Evolutionary conservation across 306 rosid species (phyloP).

Genomic region (Calophaca sinica): DNA sequence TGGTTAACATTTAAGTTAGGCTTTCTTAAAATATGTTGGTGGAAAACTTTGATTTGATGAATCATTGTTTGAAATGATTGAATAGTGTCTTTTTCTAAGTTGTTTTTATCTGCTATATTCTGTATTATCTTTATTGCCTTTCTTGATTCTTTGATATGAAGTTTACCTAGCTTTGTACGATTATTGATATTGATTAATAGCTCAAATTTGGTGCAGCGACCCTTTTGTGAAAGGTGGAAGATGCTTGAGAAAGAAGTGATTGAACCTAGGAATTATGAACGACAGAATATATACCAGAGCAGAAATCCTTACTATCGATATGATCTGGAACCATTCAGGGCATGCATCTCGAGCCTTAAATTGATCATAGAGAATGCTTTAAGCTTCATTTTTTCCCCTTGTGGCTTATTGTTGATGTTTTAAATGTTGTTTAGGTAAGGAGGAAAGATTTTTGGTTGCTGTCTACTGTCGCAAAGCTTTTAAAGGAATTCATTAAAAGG

Average conservation of each 20-base stretch:
- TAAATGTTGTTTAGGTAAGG: slow-evolving; percentile 79
- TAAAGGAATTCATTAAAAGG: slow-evolving; percentile 89
- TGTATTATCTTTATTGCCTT: not conserved
- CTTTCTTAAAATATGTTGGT: slow-evolving; percentile 21
- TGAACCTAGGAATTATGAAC: slow-evolving; percentile 92
- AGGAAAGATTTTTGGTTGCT: slow-evolving; percentile 99
- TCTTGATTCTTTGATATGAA: slow-evolving; percentile 10
- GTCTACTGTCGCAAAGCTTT: slow-evolving; percentile 85
- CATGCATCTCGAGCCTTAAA: slow-evolving; percentile 49
- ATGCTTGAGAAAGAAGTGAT: slow-evolving; percentile 99
- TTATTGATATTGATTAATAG: slow-evolving; percentile 35
- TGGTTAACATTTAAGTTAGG: slow-evolving; percentile 21
- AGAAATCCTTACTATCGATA: slow-evolving; percentile 88
- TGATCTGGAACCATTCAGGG: slow-evolving; percentile 99
- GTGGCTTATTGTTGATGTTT: slow-evolving; percentile 45
- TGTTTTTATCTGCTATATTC: not conserved
- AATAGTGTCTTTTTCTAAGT: not conserved
- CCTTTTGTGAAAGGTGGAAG: slow-evolving; percentile 96
- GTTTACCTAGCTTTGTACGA: slow-evolving; percentile 14
- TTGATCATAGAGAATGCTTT: slow-evolving; percentile 30
- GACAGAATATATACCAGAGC: slow-evolving; percentile 70
- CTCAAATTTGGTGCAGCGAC: slow-evolving; percentile 79
- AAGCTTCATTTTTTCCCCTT: slow-evolving; percentile 28
- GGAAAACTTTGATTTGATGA: slow-evolving; percentile 22
- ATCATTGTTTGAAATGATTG: slow-evolving; percentile 14